Conservation (phyloP, 2,329 filamentous ascomycete genomes). For the Scytalidium sp. region DNA sequence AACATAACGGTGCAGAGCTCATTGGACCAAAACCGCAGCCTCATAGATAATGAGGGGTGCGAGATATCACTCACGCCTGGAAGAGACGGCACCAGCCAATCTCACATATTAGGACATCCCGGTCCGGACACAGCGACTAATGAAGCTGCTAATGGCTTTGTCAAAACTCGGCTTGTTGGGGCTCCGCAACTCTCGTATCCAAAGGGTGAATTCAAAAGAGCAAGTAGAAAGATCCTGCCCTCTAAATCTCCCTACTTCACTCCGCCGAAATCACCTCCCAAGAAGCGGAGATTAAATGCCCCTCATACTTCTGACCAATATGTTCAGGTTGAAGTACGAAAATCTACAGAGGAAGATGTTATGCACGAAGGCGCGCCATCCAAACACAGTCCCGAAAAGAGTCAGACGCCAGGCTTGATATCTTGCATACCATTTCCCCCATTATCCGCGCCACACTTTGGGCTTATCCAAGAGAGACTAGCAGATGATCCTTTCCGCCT, state of each 20-base stretch:
- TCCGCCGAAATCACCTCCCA: slow-evolving; percentile 5
- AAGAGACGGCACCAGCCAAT: too few species aligned
- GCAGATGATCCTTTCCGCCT: slow-evolving; percentile 74
- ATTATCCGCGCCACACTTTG: slow-evolving; percentile 62
- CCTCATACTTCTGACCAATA: not conserved
- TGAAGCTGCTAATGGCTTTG: too few species aligned
- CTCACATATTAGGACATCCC: too few species aligned
- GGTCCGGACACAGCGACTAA: too few species aligned
- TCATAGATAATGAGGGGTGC: too few species aligned
- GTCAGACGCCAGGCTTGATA: slow-evolving; percentile 28
- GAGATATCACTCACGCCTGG: too few species aligned
- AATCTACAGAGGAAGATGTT: not conserved
- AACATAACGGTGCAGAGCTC: slow-evolving; percentile 10
- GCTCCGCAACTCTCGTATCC: too few species aligned
- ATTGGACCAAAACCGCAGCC: slow-evolving; percentile 14
- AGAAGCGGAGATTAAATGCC: slow-evolving; percentile 5
- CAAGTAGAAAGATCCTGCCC: slow-evolving; percentile 13
- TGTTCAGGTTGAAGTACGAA: not conserved
- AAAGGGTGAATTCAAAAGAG: not conserved
- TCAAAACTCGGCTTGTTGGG: too few species aligned
- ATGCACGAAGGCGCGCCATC: not conserved
- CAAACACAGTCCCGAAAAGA: slow-evolving; percentile 12
- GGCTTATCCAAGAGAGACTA: slow-evolving; percentile 80
- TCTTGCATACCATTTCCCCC: slow-evolving; percentile 65
- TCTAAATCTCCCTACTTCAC: slow-evolving; percentile 29